phyloP scores from a whole-genome alignment of 306 rosid species.

The Cicer bijugum region DNA sequence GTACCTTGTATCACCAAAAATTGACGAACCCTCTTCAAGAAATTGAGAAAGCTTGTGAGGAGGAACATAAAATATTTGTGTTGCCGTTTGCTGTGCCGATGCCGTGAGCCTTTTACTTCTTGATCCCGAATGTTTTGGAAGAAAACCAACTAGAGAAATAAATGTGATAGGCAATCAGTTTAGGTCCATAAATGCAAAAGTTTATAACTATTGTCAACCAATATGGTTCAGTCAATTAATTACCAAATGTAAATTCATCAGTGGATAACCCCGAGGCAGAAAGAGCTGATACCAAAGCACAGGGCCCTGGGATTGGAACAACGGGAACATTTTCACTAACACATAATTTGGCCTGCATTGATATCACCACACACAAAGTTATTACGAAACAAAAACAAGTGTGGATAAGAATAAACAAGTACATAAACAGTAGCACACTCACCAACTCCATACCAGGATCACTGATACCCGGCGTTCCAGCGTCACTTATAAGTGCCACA shows the following conservation, averaged over 20 bases:
- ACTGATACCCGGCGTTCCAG: constrained; percentile 91
- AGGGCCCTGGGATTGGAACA: constrained; percentile 91
- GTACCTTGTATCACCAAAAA: constrained; percentile 80
- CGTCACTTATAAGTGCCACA: constrained; percentile 85
- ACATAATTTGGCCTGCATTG: constrained; percentile 82
- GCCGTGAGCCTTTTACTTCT: constrained; percentile 78
- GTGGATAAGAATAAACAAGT: background rate
- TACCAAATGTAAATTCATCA: constrained; percentile 86
- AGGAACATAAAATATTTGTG: constrained; percentile 91
- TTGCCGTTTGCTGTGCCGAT: constrained; percentile 72
- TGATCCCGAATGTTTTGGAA: constrained; percentile 72
- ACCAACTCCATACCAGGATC: constrained; percentile 95
- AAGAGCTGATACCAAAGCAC: constrained; percentile 88
- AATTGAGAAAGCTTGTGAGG: constrained; percentile 90
- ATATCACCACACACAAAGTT: constrained; percentile 1
- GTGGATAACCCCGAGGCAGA: constrained; percentile 88
- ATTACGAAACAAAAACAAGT: background rate
- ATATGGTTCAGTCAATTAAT: constrained; percentile 39
- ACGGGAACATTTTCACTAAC: constrained; percentile 71
- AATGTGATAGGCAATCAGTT: constrained; percentile 7
- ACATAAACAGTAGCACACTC: constrained; percentile 39
- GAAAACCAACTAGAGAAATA: constrained; percentile 75
- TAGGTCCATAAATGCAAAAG: constrained; percentile 29
- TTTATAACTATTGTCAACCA: background rate
- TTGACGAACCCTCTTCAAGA: constrained; percentile 69